These are phyloP conservation scores for Alternaria sp. DNA, from an alignment of 2,329 filamentous ascomycete genomes.

Conservation along the genomic window DNA sequence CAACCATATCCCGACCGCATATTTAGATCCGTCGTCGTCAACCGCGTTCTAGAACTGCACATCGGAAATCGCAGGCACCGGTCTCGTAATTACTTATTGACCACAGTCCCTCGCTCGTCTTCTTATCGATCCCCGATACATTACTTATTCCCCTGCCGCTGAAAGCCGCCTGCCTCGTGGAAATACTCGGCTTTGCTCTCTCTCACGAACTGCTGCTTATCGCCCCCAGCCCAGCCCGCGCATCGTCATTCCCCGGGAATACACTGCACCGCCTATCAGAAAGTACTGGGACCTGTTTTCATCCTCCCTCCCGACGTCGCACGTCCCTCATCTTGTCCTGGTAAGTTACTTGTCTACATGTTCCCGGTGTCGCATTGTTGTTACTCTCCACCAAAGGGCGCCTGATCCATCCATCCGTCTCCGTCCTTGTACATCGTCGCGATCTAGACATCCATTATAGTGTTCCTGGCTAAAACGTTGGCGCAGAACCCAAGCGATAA, in stretches of 20 bases:
- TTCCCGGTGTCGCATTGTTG: not conserved
- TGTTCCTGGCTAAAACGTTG: conserved; percentile 48
- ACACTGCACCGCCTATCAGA: conserved; percentile 13
- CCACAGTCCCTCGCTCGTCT: conserved; percentile 20
- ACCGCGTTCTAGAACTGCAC: conserved; percentile 38
- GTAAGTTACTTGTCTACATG: conserved; percentile 33
- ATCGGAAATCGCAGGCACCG: conserved; percentile 21
- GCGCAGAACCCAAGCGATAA: conserved; percentile 47
- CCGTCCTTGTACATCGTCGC: conserved; percentile 2
- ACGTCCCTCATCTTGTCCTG: conserved; percentile 26
- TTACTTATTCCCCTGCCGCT: conserved; percentile 32
- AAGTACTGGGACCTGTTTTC: conserved; percentile 7
- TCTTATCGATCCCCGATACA: conserved; percentile 24
- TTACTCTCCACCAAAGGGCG: not conserved
- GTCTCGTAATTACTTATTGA: conserved; percentile 36
- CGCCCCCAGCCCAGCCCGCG: conserved; percentile 14
- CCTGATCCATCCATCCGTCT: not conserved
- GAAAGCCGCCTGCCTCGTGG: conserved; percentile 39
- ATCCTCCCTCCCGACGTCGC: conserved; percentile 34
- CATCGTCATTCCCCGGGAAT: conserved; percentile 21
- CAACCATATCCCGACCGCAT: conserved; percentile 34
- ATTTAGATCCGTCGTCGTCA: conserved; percentile 33
- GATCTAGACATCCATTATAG: conserved; percentile 7
- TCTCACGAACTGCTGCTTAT: conserved; percentile 12
- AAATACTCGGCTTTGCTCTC: conserved; percentile 44